Percentiles rank a stretch among this genome's conserved stretches.
phyloP scores from a whole-genome alignment of 805 yeast genomes.

The Monosporozyma servazzii region DNA sequence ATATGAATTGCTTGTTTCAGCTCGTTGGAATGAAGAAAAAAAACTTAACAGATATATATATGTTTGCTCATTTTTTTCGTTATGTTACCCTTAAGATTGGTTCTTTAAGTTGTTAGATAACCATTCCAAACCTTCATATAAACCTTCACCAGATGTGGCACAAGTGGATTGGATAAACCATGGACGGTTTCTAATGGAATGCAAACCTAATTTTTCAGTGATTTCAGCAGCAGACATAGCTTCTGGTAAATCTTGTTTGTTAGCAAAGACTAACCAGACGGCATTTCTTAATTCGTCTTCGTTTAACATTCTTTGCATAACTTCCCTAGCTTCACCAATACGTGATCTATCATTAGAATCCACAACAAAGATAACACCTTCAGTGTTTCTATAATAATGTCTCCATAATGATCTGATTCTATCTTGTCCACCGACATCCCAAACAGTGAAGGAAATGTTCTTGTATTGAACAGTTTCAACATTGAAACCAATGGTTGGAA shows the following conservation, averaged over 20 bases:
- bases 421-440: constrained; percentile 99
- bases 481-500: constrained; percentile 95
- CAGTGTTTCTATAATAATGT: constrained; percentile 97
- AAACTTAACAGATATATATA: no score
- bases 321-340: constrained; percentile 96
- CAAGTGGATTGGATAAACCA: constrained; percentile 99
- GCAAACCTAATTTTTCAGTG: constrained; percentile 93
- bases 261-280: constrained; percentile 88
- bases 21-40: no score
- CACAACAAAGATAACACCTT: constrained; percentile 95
- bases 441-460: constrained; percentile 91
- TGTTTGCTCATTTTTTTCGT: neutral
- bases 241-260: constrained; percentile 97
- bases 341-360: constrained; percentile 98
- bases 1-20: neutral
- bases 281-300: constrained; percentile 98
- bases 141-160: constrained; percentile 98
- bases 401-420: constrained; percentile 98
- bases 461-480: constrained; percentile 96
- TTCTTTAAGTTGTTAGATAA: constrained; percentile 82
- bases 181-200: constrained; percentile 95
- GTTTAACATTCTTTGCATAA: constrained; percentile 94
- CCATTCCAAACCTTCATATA: constrained; percentile 97
- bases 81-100: constrained; percentile 31
- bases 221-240: constrained; percentile 99